Evolutionary conservation across 495 filamentous ascomycete species (phyloP).

Genomic region (Daldinia concentrica): DNA sequence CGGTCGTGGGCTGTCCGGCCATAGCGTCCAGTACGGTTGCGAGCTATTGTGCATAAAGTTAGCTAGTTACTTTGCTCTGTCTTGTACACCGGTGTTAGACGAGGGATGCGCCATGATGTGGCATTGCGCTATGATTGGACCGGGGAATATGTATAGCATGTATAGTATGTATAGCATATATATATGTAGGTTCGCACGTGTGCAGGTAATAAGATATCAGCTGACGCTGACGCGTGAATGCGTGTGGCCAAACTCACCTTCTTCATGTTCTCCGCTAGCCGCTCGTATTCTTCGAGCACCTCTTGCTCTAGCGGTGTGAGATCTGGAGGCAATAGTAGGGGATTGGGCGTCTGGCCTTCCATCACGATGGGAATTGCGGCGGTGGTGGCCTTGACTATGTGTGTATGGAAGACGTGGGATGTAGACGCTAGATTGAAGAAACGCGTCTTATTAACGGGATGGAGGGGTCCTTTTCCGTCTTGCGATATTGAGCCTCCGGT

Average conservation of each 20-base stretch:
- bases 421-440: conserved; percentile 3
- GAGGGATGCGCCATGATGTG: too few species aligned
- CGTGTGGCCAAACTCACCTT: conserved; percentile 63
- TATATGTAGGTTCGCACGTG: neutral
- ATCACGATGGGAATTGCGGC: conserved; percentile 26
- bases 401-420: neutral
- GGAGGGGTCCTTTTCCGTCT: conserved; percentile 17
- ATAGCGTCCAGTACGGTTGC: conserved; percentile 68
- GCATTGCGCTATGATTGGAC: too few species aligned
- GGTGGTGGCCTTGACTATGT: neutral
- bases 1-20: conserved; percentile 69
- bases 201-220: neutral
- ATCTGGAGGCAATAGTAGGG: conserved; percentile 55
- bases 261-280: conserved; percentile 89
- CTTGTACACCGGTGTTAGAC: neutral
- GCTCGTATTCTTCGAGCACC: conserved; percentile 90
- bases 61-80: neutral
- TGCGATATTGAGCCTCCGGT: neutral
- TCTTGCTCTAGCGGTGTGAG: conserved; percentile 89
- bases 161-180: too few species aligned
- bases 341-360: conserved; percentile 43
- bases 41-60: conserved; percentile 55
- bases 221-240: conserved; percentile 12
- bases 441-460: conserved; percentile 24
- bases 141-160: neutral